These are phyloP conservation scores for Metschnikowia bowlesiae DNA, from an alignment of 805 yeast genomes.

Conservation along the genomic window DNA sequence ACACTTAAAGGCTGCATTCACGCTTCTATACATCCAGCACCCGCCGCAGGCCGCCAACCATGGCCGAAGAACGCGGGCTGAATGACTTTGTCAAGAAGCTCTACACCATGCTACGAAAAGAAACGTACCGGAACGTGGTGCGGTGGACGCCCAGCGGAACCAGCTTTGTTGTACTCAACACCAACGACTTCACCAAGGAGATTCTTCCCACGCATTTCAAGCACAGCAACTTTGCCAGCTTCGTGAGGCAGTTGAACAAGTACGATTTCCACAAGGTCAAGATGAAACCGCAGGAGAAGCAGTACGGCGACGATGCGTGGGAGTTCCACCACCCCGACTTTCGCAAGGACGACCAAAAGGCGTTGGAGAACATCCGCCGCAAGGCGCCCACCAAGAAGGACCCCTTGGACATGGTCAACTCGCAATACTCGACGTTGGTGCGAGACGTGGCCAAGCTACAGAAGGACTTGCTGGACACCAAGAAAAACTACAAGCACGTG, in stretches of 20 bases:
- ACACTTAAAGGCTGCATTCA: too few relatives aligned
- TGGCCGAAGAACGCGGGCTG: constrained; percentile 25
- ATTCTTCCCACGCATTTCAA: constrained; percentile 91
- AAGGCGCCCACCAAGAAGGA: constrained; percentile 63
- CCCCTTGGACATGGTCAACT: constrained; percentile 6
- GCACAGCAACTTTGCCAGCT: constrained; percentile 90
- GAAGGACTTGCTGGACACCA: constrained; percentile 28
- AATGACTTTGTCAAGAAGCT: constrained; percentile 76
- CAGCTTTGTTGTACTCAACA: constrained; percentile 82
- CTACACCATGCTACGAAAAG: constrained; percentile 80
- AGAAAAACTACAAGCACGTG: constrained; percentile 57
- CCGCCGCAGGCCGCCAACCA: background rate
- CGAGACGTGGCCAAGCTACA: constrained; percentile 32
- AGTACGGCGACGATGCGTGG: constrained; percentile 76
- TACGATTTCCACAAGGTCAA: constrained; percentile 97
- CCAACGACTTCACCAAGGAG: constrained; percentile 83
- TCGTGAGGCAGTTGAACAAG: constrained; percentile 92
- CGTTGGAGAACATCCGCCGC: constrained; percentile 81
- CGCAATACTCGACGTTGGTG: constrained; percentile 21
- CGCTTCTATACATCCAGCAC: too few relatives aligned
- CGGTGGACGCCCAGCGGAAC: constrained; percentile 86
- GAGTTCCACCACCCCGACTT: constrained; percentile 93
- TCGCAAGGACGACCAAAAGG: constrained; percentile 66
- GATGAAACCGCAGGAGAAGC: constrained; percentile 57
- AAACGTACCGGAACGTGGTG: constrained; percentile 68